These are phyloP conservation scores for Blyttiomyces sp. DNA, from an alignment of 371 early-diverging fungal genomes.

Conservation along the genomic window DNA sequence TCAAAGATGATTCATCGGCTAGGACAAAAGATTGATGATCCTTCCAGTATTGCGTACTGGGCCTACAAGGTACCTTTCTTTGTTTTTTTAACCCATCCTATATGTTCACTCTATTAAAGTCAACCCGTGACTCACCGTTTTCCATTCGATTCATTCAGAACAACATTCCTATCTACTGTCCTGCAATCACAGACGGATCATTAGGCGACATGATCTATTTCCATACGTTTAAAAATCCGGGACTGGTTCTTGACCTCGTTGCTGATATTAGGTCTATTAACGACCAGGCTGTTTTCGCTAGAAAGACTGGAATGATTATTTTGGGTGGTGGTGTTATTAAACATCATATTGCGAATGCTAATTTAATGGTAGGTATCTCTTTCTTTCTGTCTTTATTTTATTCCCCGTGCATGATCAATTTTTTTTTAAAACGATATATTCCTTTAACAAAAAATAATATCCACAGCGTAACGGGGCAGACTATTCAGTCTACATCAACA, in stretches of 20 bases:
- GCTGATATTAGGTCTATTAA: constrained; percentile 95
- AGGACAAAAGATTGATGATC: constrained; percentile 93
- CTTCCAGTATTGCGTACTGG: constrained; percentile 98
- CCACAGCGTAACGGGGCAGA: constrained; percentile 96
- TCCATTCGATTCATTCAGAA: constrained; percentile 57
- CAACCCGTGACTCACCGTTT: background rate
- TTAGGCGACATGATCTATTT: constrained; percentile 99
- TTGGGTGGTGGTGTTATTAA: constrained; percentile 99
- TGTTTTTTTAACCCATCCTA: too few species aligned
- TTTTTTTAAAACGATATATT: too few species aligned
- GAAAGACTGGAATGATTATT: constrained; percentile 96
- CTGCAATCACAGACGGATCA: constrained; percentile 98
- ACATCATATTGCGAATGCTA: constrained; percentile 99
- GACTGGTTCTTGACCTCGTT: constrained; percentile 93
- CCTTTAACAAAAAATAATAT: too few species aligned
- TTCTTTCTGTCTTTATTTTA: background rate
- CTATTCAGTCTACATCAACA: constrained; percentile 97
- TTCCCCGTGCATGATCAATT: background rate
- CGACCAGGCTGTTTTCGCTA: constrained; percentile 88
- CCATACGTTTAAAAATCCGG: constrained; percentile 92
- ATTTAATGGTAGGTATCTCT: constrained; percentile 77
- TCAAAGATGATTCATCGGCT: constrained; percentile 89
- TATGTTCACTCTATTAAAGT: background rate
- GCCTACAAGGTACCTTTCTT: constrained; percentile 61
- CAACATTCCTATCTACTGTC: constrained; percentile 97